Base-by-base conservation (phyloP, 1,139 yeast genomes). In the Kluyveromyces sp. region DNA sequence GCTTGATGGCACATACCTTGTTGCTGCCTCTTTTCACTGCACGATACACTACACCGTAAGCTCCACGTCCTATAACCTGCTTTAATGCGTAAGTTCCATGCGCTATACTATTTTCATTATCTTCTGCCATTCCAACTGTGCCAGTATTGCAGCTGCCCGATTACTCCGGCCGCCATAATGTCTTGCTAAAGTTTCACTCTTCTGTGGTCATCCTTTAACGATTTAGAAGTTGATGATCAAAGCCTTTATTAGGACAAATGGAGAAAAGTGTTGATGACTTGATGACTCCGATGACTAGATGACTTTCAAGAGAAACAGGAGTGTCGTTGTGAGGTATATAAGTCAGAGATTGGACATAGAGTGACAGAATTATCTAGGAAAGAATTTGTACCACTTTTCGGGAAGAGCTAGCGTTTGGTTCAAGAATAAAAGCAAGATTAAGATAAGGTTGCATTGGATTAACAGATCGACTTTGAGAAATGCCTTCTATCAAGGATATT, bases 1-100 rank as follows among this genome's bases (percentile, higher is more conserved):
- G 92, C 62, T 94, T 92, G 42, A 92, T 80, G 0, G 98, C 98
- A 9, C 84, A 87, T 3, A 80, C 74, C 45, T 79, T 83, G 3
- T 79, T 78, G 0, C 86, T 83, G 42, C 67, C 69, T 46, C 74
- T 67, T 55, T 87, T 85, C 29, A 76, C 67, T 1, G 84, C 94
- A 44, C 76, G 70, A 60, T 77, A 83, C 2, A 86, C 95, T 18
- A 74, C 71, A 0, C 94, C 95, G 57, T 77, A 83, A 0, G 94
- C 94, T 2, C 95, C 95, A 44, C 74, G 73, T 2, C 95, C 95
- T 3, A 85, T 67, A 25, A 78, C 70, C 43, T 77, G 82, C 43
- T 82, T 71, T 53, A 80, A 69, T 39, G 73, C 72, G 55, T 78
- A 82, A 46, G 33, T 31, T 9, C 41, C 41, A 13, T 38, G 34